Conservation (phyloP, 2,329 filamentous ascomycete species). For the Alternaria alternata region DNA sequence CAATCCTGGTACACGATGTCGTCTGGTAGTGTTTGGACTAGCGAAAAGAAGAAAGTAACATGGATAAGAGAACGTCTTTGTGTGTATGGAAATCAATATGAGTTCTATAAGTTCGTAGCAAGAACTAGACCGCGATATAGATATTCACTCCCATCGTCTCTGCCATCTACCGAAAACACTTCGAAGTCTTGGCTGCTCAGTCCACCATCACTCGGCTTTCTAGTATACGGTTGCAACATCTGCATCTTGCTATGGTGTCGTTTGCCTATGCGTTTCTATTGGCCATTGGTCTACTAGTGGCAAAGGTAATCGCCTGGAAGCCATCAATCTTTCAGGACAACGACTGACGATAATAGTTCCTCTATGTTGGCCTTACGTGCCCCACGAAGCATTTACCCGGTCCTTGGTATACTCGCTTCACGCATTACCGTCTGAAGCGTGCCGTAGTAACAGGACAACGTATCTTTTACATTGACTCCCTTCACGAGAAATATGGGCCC, state of each 20-base stretch:
- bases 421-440: constrained; percentile 48
- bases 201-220: no score
- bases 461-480: constrained; percentile 50
- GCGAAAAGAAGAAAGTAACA: constrained; percentile 2
- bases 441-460: constrained; percentile 50
- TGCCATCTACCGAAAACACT: not conserved
- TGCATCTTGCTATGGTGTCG: not conserved
- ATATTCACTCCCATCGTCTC: no score
- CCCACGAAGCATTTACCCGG: constrained; percentile 39
- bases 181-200: no score
- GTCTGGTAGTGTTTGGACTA: not conserved
- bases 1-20: not conserved
- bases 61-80: not conserved
- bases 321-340: not conserved
- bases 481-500: constrained; percentile 47
- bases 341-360: constrained; percentile 21
- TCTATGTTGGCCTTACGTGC: constrained; percentile 36
- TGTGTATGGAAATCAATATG: not conserved
- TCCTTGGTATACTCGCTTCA: constrained; percentile 45
- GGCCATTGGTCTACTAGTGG: not conserved
- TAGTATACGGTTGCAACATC: no score
- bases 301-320: constrained; percentile 2
- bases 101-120: no score
- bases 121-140: no score
- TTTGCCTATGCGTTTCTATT: not conserved